Conservation (phyloP, 345 rosid species). For the Balakata baccata region DNA sequence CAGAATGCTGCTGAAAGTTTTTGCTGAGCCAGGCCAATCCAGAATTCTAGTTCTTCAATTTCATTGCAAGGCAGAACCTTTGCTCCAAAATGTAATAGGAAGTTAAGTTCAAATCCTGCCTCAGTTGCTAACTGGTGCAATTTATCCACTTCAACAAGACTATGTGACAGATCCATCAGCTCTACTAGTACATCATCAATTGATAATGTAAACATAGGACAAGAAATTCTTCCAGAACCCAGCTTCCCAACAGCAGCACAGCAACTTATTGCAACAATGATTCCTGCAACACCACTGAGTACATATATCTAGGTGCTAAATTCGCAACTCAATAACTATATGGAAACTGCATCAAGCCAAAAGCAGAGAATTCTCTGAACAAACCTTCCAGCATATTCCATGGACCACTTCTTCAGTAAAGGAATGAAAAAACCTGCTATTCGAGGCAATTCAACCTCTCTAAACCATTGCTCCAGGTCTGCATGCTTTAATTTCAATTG, state of each 20-base stretch:
- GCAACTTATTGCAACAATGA: slow-evolving; percentile 56
- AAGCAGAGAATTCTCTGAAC: slow-evolving; percentile 21
- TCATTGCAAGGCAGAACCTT: slow-evolving; percentile 42
- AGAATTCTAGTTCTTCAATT: slow-evolving; percentile 61
- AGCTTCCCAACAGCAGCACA: slow-evolving; percentile 54
- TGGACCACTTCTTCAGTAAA: slow-evolving; percentile 62
- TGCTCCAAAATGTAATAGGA: slow-evolving; percentile 55
- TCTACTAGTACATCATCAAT: slow-evolving; percentile 38
- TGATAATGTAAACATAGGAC: slow-evolving; percentile 32
- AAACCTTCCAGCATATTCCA: slow-evolving; percentile 77
- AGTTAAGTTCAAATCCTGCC: slow-evolving; percentile 60
- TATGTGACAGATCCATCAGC: slow-evolving; percentile 53
- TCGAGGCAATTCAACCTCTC: slow-evolving; percentile 52
- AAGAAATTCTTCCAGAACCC: slow-evolving; percentile 41
- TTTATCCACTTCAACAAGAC: slow-evolving; percentile 50
- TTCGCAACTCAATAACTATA: slow-evolving; percentile 6
- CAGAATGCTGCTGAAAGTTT: slow-evolving; percentile 51
- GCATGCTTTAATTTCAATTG: slow-evolving; percentile 41
- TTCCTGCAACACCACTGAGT: slow-evolving; percentile 77
- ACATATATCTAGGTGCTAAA: slow-evolving; percentile 27
- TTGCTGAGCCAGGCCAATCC: slow-evolving; percentile 65
- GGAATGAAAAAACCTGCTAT: slow-evolving; percentile 54
- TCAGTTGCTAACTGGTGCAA: slow-evolving; percentile 51
- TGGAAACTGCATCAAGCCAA: slow-evolving; percentile 7
- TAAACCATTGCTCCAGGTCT: slow-evolving; percentile 57